phyloP scores from a whole-genome alignment of 495 filamentous ascomycete species.

The Rusavskia elegans region DNA sequence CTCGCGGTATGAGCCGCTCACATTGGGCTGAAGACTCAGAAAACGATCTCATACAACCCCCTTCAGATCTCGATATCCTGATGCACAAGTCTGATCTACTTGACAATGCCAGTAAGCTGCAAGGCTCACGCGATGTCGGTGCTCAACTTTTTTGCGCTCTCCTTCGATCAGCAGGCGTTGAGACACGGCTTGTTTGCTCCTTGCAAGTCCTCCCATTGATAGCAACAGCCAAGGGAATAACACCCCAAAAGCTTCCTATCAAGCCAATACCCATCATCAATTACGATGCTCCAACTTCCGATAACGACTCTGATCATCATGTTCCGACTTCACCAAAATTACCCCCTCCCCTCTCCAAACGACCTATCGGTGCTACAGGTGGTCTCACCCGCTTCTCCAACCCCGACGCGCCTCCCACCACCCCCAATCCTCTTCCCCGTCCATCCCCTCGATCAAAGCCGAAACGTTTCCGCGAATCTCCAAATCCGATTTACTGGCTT shows the following conservation, averaged over 20 bases:
- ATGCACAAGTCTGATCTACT: constrained; percentile 46
- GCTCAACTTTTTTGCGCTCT: constrained; percentile 82
- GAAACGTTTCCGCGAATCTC: constrained; percentile 37
- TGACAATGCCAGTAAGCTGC: constrained; percentile 42
- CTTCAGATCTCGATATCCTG: constrained; percentile 32
- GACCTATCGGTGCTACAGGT: not conserved
- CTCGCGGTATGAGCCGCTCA: constrained; percentile 50
- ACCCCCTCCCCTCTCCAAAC: not conserved
- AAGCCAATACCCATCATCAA: not conserved
- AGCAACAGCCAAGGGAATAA: constrained; percentile 35
- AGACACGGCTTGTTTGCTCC: constrained; percentile 83
- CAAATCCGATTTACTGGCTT: constrained; percentile 81
- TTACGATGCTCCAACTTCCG: not conserved
- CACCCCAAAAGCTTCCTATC: constrained; percentile 19
- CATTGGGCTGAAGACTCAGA: constrained; percentile 54
- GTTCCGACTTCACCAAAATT: not conserved
- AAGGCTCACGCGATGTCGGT: constrained; percentile 77
- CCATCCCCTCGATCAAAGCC: constrained; percentile 15
- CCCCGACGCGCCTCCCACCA: not conserved
- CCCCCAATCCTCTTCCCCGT: not conserved
- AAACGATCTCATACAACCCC: constrained; percentile 31
- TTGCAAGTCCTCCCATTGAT: constrained; percentile 68
- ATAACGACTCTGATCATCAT: not conserved
- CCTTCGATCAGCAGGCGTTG: constrained; percentile 59
- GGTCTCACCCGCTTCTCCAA: constrained; percentile 2